Evolutionary conservation across 1,284 basidiomycete genomes (phyloP).

Genomic region (Pisolithus thermaeus): DNA sequence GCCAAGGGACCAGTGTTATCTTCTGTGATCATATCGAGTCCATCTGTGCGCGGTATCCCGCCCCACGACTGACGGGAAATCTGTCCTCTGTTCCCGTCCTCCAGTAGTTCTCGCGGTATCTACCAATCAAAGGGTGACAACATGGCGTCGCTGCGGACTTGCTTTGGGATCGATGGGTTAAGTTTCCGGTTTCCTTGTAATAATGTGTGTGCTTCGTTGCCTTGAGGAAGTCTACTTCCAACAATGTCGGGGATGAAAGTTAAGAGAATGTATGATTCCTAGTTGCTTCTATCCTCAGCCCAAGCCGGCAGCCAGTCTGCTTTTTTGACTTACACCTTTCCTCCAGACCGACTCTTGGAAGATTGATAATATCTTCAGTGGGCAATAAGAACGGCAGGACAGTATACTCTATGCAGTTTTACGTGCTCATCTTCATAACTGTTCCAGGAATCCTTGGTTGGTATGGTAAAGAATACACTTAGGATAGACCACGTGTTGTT

Average conservation of each 20-base stretch:
- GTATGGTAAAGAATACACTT: slow-evolving; percentile 48
- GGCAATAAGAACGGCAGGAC: slow-evolving; percentile 33
- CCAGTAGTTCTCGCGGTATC: too few species aligned
- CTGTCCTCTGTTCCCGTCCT: too few species aligned
- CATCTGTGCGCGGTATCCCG: too few species aligned
- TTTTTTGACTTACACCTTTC: neutral
- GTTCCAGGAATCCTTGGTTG: slow-evolving; percentile 34
- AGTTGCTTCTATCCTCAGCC: slow-evolving; percentile 38
- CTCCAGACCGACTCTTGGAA: slow-evolving; percentile 39
- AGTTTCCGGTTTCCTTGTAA: neutral
- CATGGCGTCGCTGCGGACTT: too few species aligned
- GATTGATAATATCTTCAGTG: slow-evolving; percentile 37
- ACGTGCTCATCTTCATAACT: neutral
- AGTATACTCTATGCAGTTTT: slow-evolving; percentile 18
- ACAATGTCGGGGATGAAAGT: slow-evolving; percentile 31
- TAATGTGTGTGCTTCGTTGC: slow-evolving; percentile 7
- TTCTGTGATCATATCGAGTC: too few species aligned
- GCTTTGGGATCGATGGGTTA: too few species aligned
- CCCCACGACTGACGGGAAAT: too few species aligned
- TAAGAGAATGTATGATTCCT: slow-evolving; percentile 32
- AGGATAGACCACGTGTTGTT: slow-evolving; percentile 32
- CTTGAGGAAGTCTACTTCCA: slow-evolving; percentile 31
- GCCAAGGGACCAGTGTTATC: too few species aligned
- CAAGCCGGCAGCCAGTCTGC: too few species aligned
- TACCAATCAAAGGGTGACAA: too few species aligned